Evolutionary conservation across 1,284 basidiomycete genomes (phyloP).

Genomic region (Tetrapyrgos nigripes): DNA sequence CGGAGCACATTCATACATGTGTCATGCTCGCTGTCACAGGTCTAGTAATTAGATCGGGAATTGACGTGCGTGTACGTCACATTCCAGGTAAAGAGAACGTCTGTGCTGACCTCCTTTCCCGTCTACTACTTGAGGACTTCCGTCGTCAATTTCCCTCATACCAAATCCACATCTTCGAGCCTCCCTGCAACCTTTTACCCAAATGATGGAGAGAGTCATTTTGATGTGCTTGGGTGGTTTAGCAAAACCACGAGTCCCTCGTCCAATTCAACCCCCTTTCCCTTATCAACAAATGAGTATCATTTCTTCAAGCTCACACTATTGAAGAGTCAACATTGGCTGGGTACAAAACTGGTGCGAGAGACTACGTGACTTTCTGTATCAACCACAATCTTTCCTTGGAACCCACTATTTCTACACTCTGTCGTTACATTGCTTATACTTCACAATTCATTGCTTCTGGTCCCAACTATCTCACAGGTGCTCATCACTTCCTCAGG

Average conservation of each 20-base stretch:
- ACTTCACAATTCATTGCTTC: too few relatives aligned
- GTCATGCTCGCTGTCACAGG: too few relatives aligned
- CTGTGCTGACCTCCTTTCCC: too few relatives aligned
- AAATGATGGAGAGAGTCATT: too few relatives aligned
- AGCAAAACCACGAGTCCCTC: conserved; percentile 1
- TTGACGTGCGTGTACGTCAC: too few relatives aligned
- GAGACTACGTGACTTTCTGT: conserved; percentile 30
- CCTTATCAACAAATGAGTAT: conserved; percentile 12
- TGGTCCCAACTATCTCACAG: too few relatives aligned
- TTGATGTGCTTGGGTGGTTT: conserved; percentile 16
- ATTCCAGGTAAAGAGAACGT: too few relatives aligned
- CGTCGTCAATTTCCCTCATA: conserved; percentile 1
- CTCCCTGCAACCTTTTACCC: conserved; percentile 21
- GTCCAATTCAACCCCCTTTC: too few relatives aligned
- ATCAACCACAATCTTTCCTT: conserved; percentile 19
- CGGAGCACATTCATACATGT: too few relatives aligned
- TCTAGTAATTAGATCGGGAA: too few relatives aligned
- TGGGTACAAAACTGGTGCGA: too few relatives aligned
- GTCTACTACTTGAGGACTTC: background rate
- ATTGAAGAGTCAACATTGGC: conserved; percentile 26
- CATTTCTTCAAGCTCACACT: conserved; percentile 21
- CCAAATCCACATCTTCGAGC: conserved; percentile 19
- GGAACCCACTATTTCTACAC: conserved; percentile 26
- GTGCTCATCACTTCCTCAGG: too few relatives aligned
- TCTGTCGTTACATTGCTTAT: conserved; percentile 20